Percentiles rank a stretch among this genome's conserved stretches.
Conservation (phyloP, 106 monocot species). For the Dendrobium chrysotoxum region DNA sequence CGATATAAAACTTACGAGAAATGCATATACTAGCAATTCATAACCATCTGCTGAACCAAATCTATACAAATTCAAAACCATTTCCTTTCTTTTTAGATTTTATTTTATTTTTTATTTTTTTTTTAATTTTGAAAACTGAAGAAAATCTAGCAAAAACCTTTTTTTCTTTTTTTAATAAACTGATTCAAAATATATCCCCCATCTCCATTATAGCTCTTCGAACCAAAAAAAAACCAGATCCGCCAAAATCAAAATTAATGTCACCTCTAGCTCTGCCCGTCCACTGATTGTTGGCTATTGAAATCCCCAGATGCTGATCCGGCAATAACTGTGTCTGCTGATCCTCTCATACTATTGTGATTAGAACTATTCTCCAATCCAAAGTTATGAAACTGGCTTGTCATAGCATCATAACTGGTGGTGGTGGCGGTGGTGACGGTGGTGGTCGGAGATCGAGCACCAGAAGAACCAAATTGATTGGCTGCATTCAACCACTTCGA, state of each 20-base stretch:
- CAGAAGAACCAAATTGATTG: conserved; percentile 6
- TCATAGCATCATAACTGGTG: conserved; percentile 6
- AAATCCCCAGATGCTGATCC: conserved; percentile 29
- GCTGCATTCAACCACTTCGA: conserved; percentile 31
- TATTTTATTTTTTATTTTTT: background rate
- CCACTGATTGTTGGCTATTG: conserved; percentile 11
- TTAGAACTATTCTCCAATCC: conserved; percentile 20
- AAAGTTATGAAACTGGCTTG: conserved; percentile 17
- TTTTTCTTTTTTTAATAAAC: background rate
- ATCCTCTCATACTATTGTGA: conserved; percentile 1
- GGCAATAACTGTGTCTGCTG: conserved; percentile 18
- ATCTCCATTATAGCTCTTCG: background rate
- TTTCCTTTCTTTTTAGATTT: background rate
- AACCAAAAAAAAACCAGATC: background rate
- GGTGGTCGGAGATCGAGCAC: background rate
- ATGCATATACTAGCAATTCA: background rate
- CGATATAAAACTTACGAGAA: background rate
- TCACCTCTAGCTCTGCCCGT: background rate
- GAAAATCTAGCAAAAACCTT: background rate
- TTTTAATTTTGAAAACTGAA: background rate
- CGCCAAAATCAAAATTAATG: background rate
- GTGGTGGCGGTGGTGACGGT: background rate
- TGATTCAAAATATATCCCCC: background rate
- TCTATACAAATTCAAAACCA: conserved; percentile 5
- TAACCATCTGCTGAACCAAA: background rate